These are phyloP conservation scores for Fomes fomentarius DNA, from an alignment of 1,284 basidiomycete genomes.

Conservation along the genomic window DNA sequence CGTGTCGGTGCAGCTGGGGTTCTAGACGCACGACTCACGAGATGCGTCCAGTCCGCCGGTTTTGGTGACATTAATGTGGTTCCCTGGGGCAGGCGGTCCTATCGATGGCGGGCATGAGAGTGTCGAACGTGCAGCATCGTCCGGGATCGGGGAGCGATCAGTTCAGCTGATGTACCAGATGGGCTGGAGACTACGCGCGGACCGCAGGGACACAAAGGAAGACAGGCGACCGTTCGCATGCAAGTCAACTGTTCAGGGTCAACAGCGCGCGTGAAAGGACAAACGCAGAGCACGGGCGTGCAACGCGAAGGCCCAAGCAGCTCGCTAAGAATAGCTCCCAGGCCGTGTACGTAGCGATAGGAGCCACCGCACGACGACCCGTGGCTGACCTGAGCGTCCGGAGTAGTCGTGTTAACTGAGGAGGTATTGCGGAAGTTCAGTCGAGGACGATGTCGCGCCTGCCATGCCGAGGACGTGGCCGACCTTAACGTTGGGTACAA, in stretches of 20 bases:
- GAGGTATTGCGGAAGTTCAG: conserved; percentile 9
- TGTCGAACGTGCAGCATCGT: neutral
- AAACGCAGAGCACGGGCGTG: neutral
- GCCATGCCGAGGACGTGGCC: conserved; percentile 1
- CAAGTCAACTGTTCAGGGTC: neutral
- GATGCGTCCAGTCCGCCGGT: neutral
- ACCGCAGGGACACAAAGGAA: conserved; percentile 7
- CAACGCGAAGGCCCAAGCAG: neutral
- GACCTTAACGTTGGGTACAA: neutral
- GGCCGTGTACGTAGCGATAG: neutral
- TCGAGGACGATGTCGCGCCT: neutral
- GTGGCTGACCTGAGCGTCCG: neutral
- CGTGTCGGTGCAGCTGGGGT: neutral
- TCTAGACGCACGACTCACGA: neutral
- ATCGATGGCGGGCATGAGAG: conserved; percentile 16
- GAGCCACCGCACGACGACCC: neutral
- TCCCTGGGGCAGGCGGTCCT: conserved; percentile 1
- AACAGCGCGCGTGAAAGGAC: neutral
- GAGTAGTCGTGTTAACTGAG: neutral
- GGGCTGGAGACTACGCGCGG: conserved; percentile 9
- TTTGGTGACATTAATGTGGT: conserved; percentile 10
- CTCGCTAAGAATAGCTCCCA: conserved; percentile 9
- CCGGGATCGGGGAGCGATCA: neutral
- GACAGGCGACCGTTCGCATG: conserved; percentile 12
- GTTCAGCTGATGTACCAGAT: conserved; percentile 13